phyloP scores from a whole-genome alignment of 805 yeast species.

The Suhomyces canberraensis region DNA sequence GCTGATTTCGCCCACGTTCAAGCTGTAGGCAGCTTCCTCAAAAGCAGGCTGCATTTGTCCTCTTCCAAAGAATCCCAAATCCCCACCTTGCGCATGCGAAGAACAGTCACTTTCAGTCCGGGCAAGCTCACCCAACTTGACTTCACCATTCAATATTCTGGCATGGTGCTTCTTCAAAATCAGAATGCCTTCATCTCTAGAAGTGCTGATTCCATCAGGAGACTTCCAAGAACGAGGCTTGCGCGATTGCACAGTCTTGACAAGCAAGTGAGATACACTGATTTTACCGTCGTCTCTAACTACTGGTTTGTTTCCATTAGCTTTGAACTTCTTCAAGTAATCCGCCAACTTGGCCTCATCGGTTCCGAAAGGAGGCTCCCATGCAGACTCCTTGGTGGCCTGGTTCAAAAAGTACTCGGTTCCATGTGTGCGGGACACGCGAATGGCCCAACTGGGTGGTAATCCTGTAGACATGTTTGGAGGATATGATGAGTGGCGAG shows the following conservation, averaged over 20 bases:
- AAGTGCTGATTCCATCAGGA: conserved; percentile 63
- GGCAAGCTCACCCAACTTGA: conserved; percentile 70
- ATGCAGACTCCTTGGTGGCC: conserved; percentile 66
- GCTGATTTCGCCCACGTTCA: conserved; percentile 80
- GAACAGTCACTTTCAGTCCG: conserved; percentile 83
- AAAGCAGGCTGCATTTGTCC: conserved; percentile 96
- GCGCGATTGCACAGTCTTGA: conserved; percentile 80
- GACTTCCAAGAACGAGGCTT: conserved; percentile 92
- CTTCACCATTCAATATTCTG: conserved; percentile 60
- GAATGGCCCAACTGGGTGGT: conserved; percentile 81
- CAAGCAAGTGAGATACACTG: conserved; percentile 74
- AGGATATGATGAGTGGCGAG: too few species aligned
- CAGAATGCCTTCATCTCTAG: conserved; percentile 80
- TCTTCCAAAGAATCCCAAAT: conserved; percentile 80
- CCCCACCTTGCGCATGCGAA: conserved; percentile 85
- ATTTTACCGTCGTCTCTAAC: conserved; percentile 51
- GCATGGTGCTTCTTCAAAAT: conserved; percentile 56
- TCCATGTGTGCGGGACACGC: conserved; percentile 73
- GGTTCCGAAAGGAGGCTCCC: conserved; percentile 91
- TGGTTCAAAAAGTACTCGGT: conserved; percentile 81
- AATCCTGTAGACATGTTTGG: conserved; percentile 62
- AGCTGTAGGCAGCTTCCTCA: conserved; percentile 79
- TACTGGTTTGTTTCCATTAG: conserved; percentile 44
- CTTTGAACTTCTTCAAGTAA: conserved; percentile 46
- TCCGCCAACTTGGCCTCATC: conserved; percentile 55